These are phyloP conservation scores for Rhizopogon vinicolor DNA, from an alignment of 768 basidiomycete species.

Conservation along the genomic window DNA sequence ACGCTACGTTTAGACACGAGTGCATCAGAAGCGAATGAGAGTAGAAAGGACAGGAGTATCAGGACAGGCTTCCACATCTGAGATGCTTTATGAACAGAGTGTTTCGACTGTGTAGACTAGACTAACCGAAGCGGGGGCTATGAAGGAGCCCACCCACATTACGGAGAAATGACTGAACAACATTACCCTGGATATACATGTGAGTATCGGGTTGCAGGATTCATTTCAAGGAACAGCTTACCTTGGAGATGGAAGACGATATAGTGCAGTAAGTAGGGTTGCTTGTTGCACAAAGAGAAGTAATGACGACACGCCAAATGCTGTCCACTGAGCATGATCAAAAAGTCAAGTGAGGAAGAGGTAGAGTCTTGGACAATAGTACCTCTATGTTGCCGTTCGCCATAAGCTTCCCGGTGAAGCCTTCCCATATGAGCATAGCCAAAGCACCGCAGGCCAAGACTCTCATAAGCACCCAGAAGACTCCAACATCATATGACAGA, in stretches of 20 bases:
- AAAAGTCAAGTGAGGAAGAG: background rate
- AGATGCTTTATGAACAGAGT: slow-evolving; percentile 1
- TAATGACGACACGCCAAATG: slow-evolving; percentile 61
- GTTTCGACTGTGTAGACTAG: background rate
- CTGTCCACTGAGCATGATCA: slow-evolving; percentile 54
- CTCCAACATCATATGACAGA: slow-evolving; percentile 59
- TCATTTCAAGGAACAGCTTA: slow-evolving; percentile 27
- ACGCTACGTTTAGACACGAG: slow-evolving; percentile 33
- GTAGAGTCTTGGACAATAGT: slow-evolving; percentile 16
- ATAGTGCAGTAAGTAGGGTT: slow-evolving; percentile 63
- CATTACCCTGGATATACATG: slow-evolving; percentile 45
- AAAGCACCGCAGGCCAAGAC: slow-evolving; percentile 71
- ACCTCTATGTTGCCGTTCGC: slow-evolving; percentile 60
- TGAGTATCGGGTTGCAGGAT: background rate
- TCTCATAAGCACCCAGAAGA: slow-evolving; percentile 75
- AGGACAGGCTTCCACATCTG: slow-evolving; percentile 50
- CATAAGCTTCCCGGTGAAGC: slow-evolving; percentile 45
- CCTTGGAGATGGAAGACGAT: slow-evolving; percentile 64
- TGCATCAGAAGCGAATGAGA: slow-evolving; percentile 59
- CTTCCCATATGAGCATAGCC: slow-evolving; percentile 59
- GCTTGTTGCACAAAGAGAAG: slow-evolving; percentile 66
- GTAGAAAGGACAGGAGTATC: slow-evolving; percentile 41
- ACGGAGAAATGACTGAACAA: slow-evolving; percentile 67
- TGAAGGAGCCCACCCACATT: slow-evolving; percentile 56
- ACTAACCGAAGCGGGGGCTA: slow-evolving; percentile 46